phyloP scores from a whole-genome alignment of 164 flowering plant genomes.

The Platanus orientalis region DNA sequence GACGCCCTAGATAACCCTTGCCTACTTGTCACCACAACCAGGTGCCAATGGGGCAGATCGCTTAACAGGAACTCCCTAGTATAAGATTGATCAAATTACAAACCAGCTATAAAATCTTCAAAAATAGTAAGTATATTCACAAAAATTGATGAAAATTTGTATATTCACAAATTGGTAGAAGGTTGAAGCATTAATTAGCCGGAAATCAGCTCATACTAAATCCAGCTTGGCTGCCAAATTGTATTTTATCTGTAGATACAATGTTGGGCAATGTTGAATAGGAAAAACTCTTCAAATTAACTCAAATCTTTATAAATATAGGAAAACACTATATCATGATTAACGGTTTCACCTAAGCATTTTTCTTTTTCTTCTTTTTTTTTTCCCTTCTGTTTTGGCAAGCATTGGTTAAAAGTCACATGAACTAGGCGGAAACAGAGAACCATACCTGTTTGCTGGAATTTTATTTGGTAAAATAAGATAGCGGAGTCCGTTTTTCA shows the following conservation, averaged over 20 bases:
- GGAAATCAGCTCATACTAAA: not conserved
- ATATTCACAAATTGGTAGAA: not conserved
- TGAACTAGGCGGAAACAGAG: not conserved
- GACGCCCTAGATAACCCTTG: too few relatives aligned
- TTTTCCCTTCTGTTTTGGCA: too few relatives aligned
- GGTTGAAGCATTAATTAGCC: not conserved
- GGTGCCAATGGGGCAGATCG: too few relatives aligned
- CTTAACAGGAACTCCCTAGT: too few relatives aligned
- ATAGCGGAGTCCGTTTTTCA: slow-evolving; percentile 90
- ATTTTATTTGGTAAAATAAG: slow-evolving; percentile 92
- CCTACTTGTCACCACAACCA: too few relatives aligned
- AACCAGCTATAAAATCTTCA: too few relatives aligned
- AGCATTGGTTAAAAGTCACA: too few relatives aligned
- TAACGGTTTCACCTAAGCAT: not conserved
- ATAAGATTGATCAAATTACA: too few relatives aligned
- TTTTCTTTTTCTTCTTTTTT: too few relatives aligned
- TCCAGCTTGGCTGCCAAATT: not conserved
- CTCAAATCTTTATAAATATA: not conserved
- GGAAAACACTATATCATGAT: too few relatives aligned
- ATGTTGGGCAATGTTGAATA: not conserved
- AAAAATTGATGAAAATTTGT: too few relatives aligned
- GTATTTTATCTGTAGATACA: not conserved
- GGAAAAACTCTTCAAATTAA: not conserved
- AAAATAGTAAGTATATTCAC: not conserved
- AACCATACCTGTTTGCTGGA: slow-evolving; percentile 81